Evolutionary conservation across 2,329 filamentous ascomycete genomes (phyloP).

Genomic region (Aspergillus texensis): DNA sequence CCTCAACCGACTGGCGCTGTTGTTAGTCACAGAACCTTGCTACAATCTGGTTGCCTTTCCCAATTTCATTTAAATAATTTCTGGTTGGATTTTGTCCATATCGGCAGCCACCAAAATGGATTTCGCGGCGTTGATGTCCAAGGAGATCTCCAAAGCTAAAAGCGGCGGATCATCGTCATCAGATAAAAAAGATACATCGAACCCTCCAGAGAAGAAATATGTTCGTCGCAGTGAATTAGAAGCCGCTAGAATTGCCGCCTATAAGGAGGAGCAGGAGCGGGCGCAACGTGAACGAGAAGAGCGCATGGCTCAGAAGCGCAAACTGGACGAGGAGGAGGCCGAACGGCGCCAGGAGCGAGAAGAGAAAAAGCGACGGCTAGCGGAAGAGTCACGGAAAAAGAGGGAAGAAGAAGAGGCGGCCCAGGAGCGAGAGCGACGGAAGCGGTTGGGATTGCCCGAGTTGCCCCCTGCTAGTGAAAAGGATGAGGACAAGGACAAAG

Average conservation of each 20-base stretch:
- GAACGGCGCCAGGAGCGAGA: constrained; percentile 70
- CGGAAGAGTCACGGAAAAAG: constrained; percentile 73
- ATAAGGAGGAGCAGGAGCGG: constrained; percentile 77
- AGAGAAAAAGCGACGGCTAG: constrained; percentile 78
- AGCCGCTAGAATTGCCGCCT: constrained; percentile 76
- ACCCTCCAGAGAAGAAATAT: constrained; percentile 68
- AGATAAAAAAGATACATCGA: constrained; percentile 21
- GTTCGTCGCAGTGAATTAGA: constrained; percentile 84
- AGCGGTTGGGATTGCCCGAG: constrained; percentile 79
- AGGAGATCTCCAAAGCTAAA: constrained; percentile 85
- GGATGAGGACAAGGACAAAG: constrained; percentile 38
- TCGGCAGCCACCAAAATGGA: constrained; percentile 67
- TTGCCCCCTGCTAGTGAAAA: constrained; percentile 48
- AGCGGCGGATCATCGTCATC: constrained; percentile 41
- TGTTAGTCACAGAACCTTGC: background rate
- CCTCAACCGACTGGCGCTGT: background rate
- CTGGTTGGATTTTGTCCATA: too few species aligned
- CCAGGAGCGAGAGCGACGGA: constrained; percentile 72
- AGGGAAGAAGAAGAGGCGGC: constrained; percentile 73
- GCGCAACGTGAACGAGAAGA: constrained; percentile 72
- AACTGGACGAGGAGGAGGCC: constrained; percentile 82
- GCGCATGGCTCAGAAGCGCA: constrained; percentile 76
- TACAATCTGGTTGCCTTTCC: background rate
- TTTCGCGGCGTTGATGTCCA: constrained; percentile 90
- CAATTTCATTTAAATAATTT: background rate